Evolutionary conservation across 2,329 filamentous ascomycete genomes (phyloP).

Genomic region (Cercospora nicotianae): DNA sequence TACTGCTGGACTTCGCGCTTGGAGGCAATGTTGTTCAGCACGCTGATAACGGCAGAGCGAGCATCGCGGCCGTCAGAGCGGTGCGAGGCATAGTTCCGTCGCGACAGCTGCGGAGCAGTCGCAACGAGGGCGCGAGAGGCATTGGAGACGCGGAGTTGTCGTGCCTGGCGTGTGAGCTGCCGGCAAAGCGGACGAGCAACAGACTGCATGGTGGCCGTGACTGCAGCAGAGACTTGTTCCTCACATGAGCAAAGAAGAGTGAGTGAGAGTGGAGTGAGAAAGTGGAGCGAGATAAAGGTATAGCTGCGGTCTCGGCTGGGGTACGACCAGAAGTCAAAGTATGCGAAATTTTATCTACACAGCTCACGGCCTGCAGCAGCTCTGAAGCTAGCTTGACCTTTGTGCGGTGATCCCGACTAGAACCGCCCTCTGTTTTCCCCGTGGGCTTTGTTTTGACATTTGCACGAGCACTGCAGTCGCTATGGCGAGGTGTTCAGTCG

Average conservation of each 20-base stretch:
- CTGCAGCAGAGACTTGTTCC: slow-evolving; percentile 3
- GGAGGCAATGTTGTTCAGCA: slow-evolving; percentile 92
- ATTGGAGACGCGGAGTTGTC: slow-evolving; percentile 8
- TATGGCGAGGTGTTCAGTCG: background rate
- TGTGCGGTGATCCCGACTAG: background rate
- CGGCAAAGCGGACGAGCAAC: slow-evolving; percentile 23
- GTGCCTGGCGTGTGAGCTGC: slow-evolving; percentile 22
- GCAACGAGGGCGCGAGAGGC: slow-evolving; percentile 18
- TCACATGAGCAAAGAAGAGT: slow-evolving; percentile 9
- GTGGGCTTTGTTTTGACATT: no score
- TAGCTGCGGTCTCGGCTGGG: background rate
- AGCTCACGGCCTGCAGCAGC: background rate
- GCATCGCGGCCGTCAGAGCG: slow-evolving; percentile 58
- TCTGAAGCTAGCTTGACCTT: background rate
- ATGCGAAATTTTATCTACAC: slow-evolving; percentile 5
- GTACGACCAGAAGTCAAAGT: slow-evolving; percentile 4
- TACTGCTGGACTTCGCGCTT: slow-evolving; percentile 97
- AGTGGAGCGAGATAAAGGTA: slow-evolving; percentile 1
- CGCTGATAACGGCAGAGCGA: slow-evolving; percentile 79
- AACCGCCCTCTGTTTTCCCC: background rate
- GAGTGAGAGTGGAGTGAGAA: background rate
- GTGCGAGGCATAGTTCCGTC: slow-evolving; percentile 26
- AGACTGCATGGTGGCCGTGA: slow-evolving; percentile 17
- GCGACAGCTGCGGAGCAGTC: slow-evolving; percentile 7
- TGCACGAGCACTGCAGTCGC: background rate